Conservation (phyloP, 768 basidiomycete genomes). For the Rhizopogon vulgaris region DNA sequence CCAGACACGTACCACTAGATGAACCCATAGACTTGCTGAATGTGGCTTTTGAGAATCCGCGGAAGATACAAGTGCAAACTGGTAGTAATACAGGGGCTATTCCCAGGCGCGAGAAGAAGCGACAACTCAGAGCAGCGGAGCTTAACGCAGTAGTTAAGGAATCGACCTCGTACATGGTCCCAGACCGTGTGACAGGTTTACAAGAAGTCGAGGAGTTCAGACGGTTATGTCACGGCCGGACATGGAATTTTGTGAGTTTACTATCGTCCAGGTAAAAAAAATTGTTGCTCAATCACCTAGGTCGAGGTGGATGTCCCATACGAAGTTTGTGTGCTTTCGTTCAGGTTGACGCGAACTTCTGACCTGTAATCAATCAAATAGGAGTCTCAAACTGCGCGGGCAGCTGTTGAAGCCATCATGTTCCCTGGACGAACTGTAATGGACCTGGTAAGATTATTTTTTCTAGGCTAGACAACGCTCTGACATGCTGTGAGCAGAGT, state of each 20-base stretch:
- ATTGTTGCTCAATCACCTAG: slow-evolving; percentile 29
- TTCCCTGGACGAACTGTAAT: slow-evolving; percentile 76
- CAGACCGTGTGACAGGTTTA: slow-evolving; percentile 81
- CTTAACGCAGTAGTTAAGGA: slow-evolving; percentile 4
- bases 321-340: slow-evolving; percentile 37
- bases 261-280: background rate
- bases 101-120: slow-evolving; percentile 39
- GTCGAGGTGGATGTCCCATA: slow-evolving; percentile 85
- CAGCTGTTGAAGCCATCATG: slow-evolving; percentile 66
- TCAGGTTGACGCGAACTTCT: background rate
- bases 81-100: slow-evolving; percentile 41
- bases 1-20: slow-evolving; percentile 61
- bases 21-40: slow-evolving; percentile 92
- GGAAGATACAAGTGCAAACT: slow-evolving; percentile 50
- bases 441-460: slow-evolving; percentile 63
- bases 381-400: slow-evolving; percentile 60
- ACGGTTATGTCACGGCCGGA: slow-evolving; percentile 65
- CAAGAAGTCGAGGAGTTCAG: slow-evolving; percentile 74
- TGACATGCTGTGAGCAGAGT: slow-evolving; percentile 46
- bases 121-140: slow-evolving; percentile 9
- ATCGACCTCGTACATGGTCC: slow-evolving; percentile 60
- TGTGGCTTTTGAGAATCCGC: slow-evolving; percentile 94
- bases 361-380: slow-evolving; percentile 23
- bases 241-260: slow-evolving; percentile 79
- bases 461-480: background rate